phyloP scores from a whole-genome alignment of 495 filamentous ascomycete genomes.

The Hyphodiscus hymeniophilus region DNA sequence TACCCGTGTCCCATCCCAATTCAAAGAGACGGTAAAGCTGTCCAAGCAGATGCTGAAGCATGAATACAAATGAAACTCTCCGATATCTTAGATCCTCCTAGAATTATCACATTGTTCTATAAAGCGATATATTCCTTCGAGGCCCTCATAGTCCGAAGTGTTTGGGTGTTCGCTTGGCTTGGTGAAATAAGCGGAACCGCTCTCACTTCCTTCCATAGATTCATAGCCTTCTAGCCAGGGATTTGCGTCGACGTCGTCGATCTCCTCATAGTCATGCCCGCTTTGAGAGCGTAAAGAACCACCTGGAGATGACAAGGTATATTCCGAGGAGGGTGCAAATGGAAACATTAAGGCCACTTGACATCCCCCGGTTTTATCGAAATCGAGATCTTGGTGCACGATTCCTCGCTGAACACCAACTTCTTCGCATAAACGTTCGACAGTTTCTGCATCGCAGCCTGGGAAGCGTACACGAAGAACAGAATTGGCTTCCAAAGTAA shows the following conservation, averaged over 20 bases:
- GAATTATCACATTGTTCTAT: conserved; percentile 75
- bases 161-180: conserved; percentile 36
- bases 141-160: conserved; percentile 57
- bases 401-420: conserved; percentile 71
- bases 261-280: conserved; percentile 25
- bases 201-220: conserved; percentile 42
- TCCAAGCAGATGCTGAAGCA: conserved; percentile 1
- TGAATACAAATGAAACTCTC: conserved; percentile 9
- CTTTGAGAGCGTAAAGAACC: conserved; percentile 35
- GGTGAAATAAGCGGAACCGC: conserved; percentile 35
- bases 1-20: no score
- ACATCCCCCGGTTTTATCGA: conserved; percentile 50
- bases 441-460: conserved; percentile 77
- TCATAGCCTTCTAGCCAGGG: conserved; percentile 45
- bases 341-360: conserved; percentile 76
- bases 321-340: conserved; percentile 61
- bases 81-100: conserved; percentile 24
- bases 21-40: no score
- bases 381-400: conserved; percentile 70
- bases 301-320: conserved; percentile 33
- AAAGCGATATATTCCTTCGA: conserved; percentile 82
- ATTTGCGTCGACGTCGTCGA: conserved; percentile 35
- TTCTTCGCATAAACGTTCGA: conserved; percentile 79
- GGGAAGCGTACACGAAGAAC: conserved; percentile 76
- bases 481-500: conserved; percentile 53